Evolutionary conservation across 179 eudicot genomes (phyloP), one percentile per base, ranked within the genome.

Genomic region (Nepenthes alata): DNA sequence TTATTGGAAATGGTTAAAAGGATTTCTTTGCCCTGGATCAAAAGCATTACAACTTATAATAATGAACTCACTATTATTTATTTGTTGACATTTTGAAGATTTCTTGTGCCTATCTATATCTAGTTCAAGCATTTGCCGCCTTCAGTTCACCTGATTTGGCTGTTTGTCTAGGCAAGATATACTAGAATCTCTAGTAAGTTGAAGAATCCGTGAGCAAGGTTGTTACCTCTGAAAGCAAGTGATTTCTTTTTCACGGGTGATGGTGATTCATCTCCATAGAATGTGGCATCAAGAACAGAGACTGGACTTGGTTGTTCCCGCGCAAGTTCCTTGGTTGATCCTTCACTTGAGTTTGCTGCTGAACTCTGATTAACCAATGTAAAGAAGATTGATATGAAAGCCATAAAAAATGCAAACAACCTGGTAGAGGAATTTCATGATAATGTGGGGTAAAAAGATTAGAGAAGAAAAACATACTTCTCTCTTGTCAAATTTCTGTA

Each of bases 271-370:
- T 77, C 81, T 2, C 39, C 78, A 50, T 51, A 77, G 59, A 77
- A 74, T 35, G 57, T 39, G 7, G 73, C 73, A 62, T 77, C 81
- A 35, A 77, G 77, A 61, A 77, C 78, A 35, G 78, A 77, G 56
- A 77, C 75, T 2, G 81, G 81, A 61, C 81, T 77, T 58, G 81
- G 78, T 55, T 77, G 81, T 69, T 77, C 81, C 58, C 44, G 64
- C 14, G 58, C 59, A 36, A 72, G 64, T 13, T 67, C 70, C 35
- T 47, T 41, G 13, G 41, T 61, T 38, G 68, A 63, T 55, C 55
- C 63, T 1, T 64, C 69, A 15, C 55, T 53, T 61, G 54, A 48
- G 52, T 6, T 11, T 58, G 55, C 72, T n/a, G 16, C 67, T 36
- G 72, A 63, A 56, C 34, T 55, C 81, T 77, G 70, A 55, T 44